A percentile compares a stretch with the other conserved stretches of the same genome.
These are phyloP conservation scores for Phytophthora pluvialis DNA, from an alignment of 352 stramenopile genomes.

Conservation along the genomic window DNA sequence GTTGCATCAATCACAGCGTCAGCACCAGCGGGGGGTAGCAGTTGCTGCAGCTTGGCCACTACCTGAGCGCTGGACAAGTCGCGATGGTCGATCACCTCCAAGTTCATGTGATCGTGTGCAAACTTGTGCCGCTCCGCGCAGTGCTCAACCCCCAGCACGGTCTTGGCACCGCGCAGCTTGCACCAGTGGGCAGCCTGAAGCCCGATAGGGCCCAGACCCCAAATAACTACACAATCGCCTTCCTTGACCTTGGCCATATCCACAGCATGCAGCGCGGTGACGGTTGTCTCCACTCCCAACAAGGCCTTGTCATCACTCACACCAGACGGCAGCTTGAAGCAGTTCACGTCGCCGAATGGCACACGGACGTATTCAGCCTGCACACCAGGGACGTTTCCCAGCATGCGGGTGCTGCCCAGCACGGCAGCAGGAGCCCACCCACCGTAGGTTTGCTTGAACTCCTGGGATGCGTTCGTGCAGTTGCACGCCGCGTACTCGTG, in stretches of 20 bases:
- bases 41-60: constrained; percentile 51
- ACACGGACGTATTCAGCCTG: constrained; percentile 82
- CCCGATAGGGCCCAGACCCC: constrained; percentile 69
- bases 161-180: constrained; percentile 69
- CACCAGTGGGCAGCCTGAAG: constrained; percentile 64
- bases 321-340: constrained; percentile 60
- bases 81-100: constrained; percentile 69
- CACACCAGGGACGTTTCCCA: constrained; percentile 66
- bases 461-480: constrained; percentile 69
- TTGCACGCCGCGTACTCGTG: constrained; percentile 74
- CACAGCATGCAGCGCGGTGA: constrained; percentile 64
- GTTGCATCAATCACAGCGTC: constrained; percentile 67
- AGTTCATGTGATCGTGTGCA: constrained; percentile 60
- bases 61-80: constrained; percentile 56
- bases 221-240: constrained; percentile 65
- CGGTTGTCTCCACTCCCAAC: constrained; percentile 63
- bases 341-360: constrained; percentile 76
- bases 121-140: constrained; percentile 58
- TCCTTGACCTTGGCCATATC: constrained; percentile 58
- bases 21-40: constrained; percentile 56
- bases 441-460: constrained; percentile 72
- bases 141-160: constrained; percentile 63
- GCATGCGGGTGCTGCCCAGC: constrained; percentile 59
- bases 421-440: constrained; percentile 68
- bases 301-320: constrained; percentile 74